Evolutionary conservation across 2,329 filamentous ascomycete species (phyloP), one percentile per base, ranked within the genome.

Genomic region (Bipolaris oryzae): DNA sequence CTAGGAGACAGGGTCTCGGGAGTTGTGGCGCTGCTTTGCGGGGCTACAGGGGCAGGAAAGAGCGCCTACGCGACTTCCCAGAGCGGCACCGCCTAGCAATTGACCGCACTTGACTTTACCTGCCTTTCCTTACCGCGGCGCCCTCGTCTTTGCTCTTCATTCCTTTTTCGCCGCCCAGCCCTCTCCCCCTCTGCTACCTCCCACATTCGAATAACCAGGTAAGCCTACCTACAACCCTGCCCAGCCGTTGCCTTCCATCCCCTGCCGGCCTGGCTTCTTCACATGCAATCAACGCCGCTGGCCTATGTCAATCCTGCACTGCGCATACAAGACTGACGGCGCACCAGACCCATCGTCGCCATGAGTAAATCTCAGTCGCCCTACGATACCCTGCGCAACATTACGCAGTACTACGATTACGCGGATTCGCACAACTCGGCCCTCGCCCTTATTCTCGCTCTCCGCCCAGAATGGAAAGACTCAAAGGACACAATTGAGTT

Each of bases 381-480:
- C 11, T 71, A 70, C 61, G 72, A 75, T 41, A 69, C 72, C 49
- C 67, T 77, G 35, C 70, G 78, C 61, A 81, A 84, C 78, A 90
- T 98, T 56, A 85, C 91, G 52, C 83, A 94, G 60, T 85, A 84
- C 66, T 97, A 96, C 82, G 88, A 91, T 76, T 87, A 86, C 76
- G 80, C 85, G 65, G 87, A 96, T 74, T 89, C 90, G 28, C 85
- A 94, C 63, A 82, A 85, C 55, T 96, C 94, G 18, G 94, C 93
- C 50, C 82, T 90, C 60, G 85, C 85, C 62, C 86, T 99, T 62
- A 88, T 97, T 69, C 82, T 92, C 66, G 85, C 90, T 25, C 82
- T 97, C 60, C 85, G 89, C 57, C 93, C 93, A 10, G 87, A 96
- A 68, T 99, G 95, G 95, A 84, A 87, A 65, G 83, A 84, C 45